A percentile compares a stretch with the other conserved stretches of the same genome.
Conservation (phyloP, 2,329 filamentous ascomycete genomes). For the Penicillium sp. region DNA sequence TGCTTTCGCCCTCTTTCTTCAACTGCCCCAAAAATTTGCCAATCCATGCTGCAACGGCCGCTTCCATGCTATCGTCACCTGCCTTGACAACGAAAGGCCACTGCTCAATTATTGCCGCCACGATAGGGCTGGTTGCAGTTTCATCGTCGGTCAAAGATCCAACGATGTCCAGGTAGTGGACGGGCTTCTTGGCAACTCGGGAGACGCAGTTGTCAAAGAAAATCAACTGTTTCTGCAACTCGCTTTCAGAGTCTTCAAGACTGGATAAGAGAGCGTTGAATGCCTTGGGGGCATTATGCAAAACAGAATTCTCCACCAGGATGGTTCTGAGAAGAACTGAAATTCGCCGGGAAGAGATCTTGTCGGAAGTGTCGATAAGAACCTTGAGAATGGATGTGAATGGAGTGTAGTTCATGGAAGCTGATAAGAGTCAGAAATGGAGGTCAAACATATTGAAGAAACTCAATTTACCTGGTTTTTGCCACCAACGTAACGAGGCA, state of each 20-base stretch:
- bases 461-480: slow-evolving; percentile 56
- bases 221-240: slow-evolving; percentile 53
- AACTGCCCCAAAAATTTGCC: slow-evolving; percentile 58
- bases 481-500: slow-evolving; percentile 86
- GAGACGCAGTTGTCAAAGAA: slow-evolving; percentile 83
- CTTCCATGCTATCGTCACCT: slow-evolving; percentile 44
- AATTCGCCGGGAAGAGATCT: slow-evolving; percentile 34
- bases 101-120: slow-evolving; percentile 73
- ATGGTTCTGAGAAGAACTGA: slow-evolving; percentile 35
- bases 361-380: slow-evolving; percentile 30
- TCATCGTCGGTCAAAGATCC: slow-evolving; percentile 39
- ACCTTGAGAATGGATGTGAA: slow-evolving; percentile 44
- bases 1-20: slow-evolving; percentile 54
- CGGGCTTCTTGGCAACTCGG: slow-evolving; percentile 71
- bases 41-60: slow-evolving; percentile 59
- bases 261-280: slow-evolving; percentile 42
- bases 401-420: slow-evolving; percentile 43
- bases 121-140: slow-evolving; percentile 61
- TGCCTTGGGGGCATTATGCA: slow-evolving; percentile 31
- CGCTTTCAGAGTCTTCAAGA: slow-evolving; percentile 34
- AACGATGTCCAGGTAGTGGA: slow-evolving; percentile 70
- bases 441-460: background rate
- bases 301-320: slow-evolving; percentile 38
- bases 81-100: slow-evolving; percentile 66
- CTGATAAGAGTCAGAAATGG: slow-evolving; percentile 8